A percentile compares a stretch with the other conserved stretches of the same genome.
These are phyloP conservation scores for Scheffersomyces amazonensis DNA, from an alignment of 805 yeast genomes.

Conservation along the genomic window DNA sequence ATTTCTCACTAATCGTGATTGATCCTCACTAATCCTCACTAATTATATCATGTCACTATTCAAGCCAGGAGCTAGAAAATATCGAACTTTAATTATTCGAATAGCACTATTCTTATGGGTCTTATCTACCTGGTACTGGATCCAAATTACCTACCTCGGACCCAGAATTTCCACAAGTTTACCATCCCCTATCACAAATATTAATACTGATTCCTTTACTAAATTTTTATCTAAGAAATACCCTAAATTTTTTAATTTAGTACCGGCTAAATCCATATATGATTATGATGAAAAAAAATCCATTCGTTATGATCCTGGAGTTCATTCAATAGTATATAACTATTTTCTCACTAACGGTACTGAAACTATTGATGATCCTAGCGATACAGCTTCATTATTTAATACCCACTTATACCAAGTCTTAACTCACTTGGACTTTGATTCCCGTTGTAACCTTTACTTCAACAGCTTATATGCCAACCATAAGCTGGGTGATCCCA, in stretches of 20 bases:
- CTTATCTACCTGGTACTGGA: background rate
- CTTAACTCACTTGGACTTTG: constrained; percentile 6
- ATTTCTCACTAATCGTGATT: too few species aligned
- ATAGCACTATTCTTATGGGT: background rate
- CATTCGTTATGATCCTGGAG: background rate
- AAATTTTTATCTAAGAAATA: background rate
- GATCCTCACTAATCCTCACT: too few species aligned
- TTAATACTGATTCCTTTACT: background rate
- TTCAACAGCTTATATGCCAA: constrained; percentile 12
- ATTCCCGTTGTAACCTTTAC: constrained; percentile 20
- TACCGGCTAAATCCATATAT: background rate
- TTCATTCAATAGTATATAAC: constrained; percentile 3
- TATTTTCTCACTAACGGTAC: background rate
- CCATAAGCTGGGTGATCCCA: constrained; percentile 12
- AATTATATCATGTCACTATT: too few species aligned
- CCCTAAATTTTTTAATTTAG: background rate
- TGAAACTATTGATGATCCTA: too few species aligned
- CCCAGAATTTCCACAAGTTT: too few species aligned
- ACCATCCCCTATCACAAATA: too few species aligned
- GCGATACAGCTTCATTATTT: background rate
- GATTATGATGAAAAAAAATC: background rate
- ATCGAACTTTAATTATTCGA: background rate
- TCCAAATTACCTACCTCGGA: background rate
- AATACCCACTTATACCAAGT: constrained; percentile 8
- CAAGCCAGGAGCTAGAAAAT: background rate